phyloP scores from a whole-genome alignment of 2,329 filamentous ascomycete genomes.

The Metarhizium album region DNA sequence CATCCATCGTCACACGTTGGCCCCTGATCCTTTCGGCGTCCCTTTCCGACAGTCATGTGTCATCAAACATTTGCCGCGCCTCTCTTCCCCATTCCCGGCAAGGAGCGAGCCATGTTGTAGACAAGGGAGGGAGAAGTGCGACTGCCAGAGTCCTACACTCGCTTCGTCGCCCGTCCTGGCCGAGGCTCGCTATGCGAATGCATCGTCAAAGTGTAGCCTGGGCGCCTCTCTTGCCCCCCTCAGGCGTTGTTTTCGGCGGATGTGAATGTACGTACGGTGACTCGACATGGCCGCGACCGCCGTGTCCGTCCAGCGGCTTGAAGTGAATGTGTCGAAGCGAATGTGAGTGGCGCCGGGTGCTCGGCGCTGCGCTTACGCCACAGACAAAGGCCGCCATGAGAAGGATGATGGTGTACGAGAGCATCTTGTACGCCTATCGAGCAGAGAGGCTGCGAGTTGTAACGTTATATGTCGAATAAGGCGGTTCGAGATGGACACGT shows the following conservation, averaged over 20 bases:
- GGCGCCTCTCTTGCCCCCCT: neutral
- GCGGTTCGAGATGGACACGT: no score
- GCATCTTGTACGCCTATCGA: constrained; percentile 3
- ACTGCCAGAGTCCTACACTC: neutral
- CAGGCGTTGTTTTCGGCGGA: neutral
- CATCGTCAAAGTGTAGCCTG: neutral
- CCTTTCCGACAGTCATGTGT: no score
- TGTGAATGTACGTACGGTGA: neutral
- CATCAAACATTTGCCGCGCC: no score
- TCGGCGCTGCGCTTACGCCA: constrained; percentile 6
- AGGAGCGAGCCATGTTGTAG: neutral
- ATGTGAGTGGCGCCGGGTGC: neutral
- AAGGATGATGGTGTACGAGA: constrained; percentile 3
- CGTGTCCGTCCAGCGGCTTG: constrained; percentile 1
- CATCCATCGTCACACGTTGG: no score
- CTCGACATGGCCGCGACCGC: neutral
- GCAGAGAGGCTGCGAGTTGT: no score
- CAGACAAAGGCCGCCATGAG: constrained; percentile 3
- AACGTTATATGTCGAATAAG: no score
- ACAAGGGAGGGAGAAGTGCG: neutral
- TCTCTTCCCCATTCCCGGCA: no score
- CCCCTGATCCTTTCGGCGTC: no score
- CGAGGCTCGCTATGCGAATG: constrained; percentile 2
- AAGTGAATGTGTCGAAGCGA: constrained; percentile 2
- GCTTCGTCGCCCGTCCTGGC: constrained; percentile 6